Conservation (phyloP, 2,329 filamentous ascomycete genomes). For the Xylariomycetidae sp. region DNA sequence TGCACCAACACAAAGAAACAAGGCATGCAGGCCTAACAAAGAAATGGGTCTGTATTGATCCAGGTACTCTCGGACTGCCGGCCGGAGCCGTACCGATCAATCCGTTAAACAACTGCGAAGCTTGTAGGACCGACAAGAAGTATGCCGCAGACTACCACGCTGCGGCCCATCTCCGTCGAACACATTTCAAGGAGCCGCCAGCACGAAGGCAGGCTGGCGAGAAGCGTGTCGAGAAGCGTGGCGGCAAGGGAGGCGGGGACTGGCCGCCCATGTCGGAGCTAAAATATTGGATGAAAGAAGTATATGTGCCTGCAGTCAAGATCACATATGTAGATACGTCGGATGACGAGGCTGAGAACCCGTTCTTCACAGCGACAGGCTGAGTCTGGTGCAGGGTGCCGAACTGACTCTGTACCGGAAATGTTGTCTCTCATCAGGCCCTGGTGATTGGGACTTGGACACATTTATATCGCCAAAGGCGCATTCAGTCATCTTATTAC, state of each 20-base stretch:
- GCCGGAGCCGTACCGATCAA: slow-evolving; percentile 48
- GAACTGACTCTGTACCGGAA: too few species aligned
- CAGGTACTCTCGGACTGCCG: slow-evolving; percentile 33
- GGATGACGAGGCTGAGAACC: too few species aligned
- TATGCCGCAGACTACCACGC: slow-evolving; percentile 96
- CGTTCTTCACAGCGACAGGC: too few species aligned
- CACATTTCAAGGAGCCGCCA: slow-evolving; percentile 72
- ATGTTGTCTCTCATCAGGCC: too few species aligned
- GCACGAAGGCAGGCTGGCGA: slow-evolving; percentile 36
- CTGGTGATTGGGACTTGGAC: too few species aligned
- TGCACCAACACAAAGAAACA: slow-evolving; percentile 60
- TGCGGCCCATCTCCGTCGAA: slow-evolving; percentile 80
- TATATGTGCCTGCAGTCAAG: too few species aligned
- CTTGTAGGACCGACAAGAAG: slow-evolving; percentile 69
- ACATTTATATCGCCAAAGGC: too few species aligned
- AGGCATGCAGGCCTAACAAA: slow-evolving; percentile 57
- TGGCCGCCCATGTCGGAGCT: slow-evolving; percentile 54
- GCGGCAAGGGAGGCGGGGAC: slow-evolving; percentile 49
- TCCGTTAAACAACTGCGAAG: slow-evolving; percentile 77
- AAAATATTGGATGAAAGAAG: slow-evolving; percentile 58
- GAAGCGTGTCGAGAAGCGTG: slow-evolving; percentile 40
- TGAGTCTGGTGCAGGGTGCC: too few species aligned
- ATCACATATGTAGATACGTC: too few species aligned
- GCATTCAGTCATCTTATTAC: too few species aligned
- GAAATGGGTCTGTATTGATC: slow-evolving; percentile 57